Percentiles rank a stretch among this genome's conserved stretches.
Conservation (phyloP, 2,329 filamentous ascomycete genomes). For the Colletotrichum tanaceti region DNA sequence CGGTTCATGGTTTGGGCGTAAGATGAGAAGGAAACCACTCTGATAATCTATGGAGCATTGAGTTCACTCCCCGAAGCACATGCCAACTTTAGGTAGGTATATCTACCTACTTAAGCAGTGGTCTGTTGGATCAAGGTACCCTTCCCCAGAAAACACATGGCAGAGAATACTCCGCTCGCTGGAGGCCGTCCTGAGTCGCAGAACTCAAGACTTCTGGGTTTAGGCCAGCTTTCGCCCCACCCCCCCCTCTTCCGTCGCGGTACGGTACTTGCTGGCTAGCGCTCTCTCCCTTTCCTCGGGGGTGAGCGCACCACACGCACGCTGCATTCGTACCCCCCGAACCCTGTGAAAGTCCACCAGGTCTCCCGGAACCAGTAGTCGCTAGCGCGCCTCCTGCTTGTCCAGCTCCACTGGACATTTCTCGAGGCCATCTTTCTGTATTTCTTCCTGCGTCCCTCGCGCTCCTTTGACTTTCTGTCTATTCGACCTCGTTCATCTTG, state of each 20-base stretch:
- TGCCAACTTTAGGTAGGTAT: too few relatives aligned
- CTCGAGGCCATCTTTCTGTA: slow-evolving; percentile 23
- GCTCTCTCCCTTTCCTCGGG: slow-evolving; percentile 33
- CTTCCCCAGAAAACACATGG: background rate
- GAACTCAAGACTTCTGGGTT: slow-evolving; percentile 22
- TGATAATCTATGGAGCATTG: background rate
- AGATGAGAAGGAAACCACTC: background rate
- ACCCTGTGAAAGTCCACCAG: slow-evolving; percentile 31
- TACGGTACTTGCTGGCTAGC: slow-evolving; percentile 20
- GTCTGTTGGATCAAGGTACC: background rate
- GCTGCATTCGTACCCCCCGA: slow-evolving; percentile 35
- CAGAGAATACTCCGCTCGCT: background rate
- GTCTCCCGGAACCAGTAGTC: slow-evolving; percentile 12
- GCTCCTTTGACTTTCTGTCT: background rate
- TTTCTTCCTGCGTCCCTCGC: slow-evolving; percentile 8
- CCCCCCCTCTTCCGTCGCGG: slow-evolving; percentile 28
- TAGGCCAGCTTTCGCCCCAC: slow-evolving; percentile 33
- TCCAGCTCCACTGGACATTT: slow-evolving; percentile 34
- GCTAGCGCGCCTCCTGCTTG: slow-evolving; percentile 16
- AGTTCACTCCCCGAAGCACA: too few relatives aligned
- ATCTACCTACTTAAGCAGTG: background rate
- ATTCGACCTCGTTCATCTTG: slow-evolving; percentile 6
- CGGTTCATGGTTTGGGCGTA: too few relatives aligned
- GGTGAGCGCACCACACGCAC: slow-evolving; percentile 12
- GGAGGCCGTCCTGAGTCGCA: slow-evolving; percentile 26